phyloP scores from a whole-genome alignment of 768 basidiomycete species.

The Daedaleopsis sinensis region DNA sequence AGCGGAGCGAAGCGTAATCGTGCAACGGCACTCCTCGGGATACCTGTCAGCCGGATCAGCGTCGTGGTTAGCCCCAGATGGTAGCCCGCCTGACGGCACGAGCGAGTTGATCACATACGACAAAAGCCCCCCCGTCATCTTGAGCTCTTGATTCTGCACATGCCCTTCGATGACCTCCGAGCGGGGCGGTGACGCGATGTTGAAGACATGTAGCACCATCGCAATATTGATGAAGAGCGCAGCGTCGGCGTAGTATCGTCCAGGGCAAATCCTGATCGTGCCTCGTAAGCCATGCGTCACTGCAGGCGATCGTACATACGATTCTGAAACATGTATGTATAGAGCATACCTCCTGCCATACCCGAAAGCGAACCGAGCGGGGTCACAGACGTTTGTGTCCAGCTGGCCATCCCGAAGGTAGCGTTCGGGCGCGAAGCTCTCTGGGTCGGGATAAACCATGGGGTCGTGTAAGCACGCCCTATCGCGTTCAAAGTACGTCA shows the following conservation, averaged over 20 bases:
- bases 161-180: conserved; percentile 3
- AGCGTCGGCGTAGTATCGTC: conserved; percentile 1
- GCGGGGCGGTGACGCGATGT: conserved; percentile 11
- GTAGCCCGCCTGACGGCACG: background rate
- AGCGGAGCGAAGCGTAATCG: background rate
- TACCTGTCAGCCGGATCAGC: background rate
- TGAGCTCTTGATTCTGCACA: too few species aligned
- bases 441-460: conserved; percentile 6
- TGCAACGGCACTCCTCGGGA: background rate
- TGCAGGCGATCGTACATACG: background rate
- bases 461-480: conserved; percentile 10
- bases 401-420: conserved; percentile 12
- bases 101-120: background rate
- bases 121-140: background rate
- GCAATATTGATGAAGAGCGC: conserved; percentile 19
- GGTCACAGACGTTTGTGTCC: conserved; percentile 4
- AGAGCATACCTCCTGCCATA: conserved; percentile 12
- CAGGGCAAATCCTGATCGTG: conserved; percentile 5
- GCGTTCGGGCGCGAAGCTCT: conserved; percentile 15
- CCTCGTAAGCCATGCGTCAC: background rate
- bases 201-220: conserved; percentile 15
- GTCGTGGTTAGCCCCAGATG: background rate
- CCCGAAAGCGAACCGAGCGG: conserved; percentile 6
- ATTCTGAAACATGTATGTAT: background rate
- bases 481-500: background rate